A percentile compares a stretch with the other conserved stretches of the same genome.
These are phyloP conservation scores for Saksenaea vasiformis DNA, from an alignment of 371 early-diverging fungal genomes.

Conservation along the genomic window DNA sequence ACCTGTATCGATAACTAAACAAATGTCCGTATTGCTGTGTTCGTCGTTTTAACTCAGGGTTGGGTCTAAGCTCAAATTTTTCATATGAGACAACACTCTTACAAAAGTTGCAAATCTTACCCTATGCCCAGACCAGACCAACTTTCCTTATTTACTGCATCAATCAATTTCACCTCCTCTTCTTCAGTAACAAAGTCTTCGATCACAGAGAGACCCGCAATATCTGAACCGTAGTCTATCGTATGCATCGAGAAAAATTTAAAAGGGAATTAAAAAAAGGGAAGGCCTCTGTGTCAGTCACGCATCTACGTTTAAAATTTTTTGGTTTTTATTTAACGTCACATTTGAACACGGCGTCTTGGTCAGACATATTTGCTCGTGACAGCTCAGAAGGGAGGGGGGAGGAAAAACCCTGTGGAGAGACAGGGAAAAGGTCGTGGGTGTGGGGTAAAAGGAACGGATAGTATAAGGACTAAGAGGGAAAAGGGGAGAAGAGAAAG, in stretches of 20 bases:
- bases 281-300: neutral
- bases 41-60: slow-evolving; percentile 72
- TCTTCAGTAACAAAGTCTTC: slow-evolving; percentile 32
- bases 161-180: slow-evolving; percentile 33
- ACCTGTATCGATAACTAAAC: slow-evolving; percentile 72
- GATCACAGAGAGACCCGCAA: slow-evolving; percentile 36
- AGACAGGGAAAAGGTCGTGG: no score
- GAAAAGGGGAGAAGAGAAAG: no score
- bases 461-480: no score
- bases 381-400: no score
- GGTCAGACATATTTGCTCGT: no score
- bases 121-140: slow-evolving; percentile 52
- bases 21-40: slow-evolving; percentile 77
- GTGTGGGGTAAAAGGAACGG: no score
- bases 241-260: slow-evolving; percentile 15
- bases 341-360: no score
- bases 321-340: no score
- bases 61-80: slow-evolving; percentile 47
- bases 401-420: no score
- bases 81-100: neutral
- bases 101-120: slow-evolving; percentile 20
- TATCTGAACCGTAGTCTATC: slow-evolving; percentile 19
- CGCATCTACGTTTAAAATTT: no score
- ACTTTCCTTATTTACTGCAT: slow-evolving; percentile 18
- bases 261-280: slow-evolving; percentile 10